phyloP scores from a whole-genome alignment of 1,284 basidiomycete genomes.

The Ceratobasidium sp. region DNA sequence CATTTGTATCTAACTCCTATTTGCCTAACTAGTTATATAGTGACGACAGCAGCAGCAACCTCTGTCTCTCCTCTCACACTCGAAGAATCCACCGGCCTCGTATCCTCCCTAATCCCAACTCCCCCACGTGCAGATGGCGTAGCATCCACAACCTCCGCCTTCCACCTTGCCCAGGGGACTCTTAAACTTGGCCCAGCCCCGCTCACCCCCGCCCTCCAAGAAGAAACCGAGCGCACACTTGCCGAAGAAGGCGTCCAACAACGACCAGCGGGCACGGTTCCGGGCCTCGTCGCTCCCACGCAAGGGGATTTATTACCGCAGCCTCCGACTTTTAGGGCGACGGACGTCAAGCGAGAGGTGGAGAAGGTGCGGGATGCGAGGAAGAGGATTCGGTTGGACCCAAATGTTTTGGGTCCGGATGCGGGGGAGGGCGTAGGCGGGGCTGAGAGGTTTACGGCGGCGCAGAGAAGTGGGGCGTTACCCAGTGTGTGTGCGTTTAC shows the following conservation, averaged over 20 bases:
- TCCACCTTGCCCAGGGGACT: constrained; percentile 78
- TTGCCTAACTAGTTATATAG: constrained; percentile 60
- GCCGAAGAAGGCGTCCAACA: constrained; percentile 54
- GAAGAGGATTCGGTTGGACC: constrained; percentile 90
- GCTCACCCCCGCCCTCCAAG: constrained; percentile 80
- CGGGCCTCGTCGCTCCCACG: constrained; percentile 64
- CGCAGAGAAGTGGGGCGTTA: constrained; percentile 72
- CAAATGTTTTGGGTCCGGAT: constrained; percentile 64
- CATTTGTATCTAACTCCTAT: constrained; percentile 27
- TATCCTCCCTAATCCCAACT: constrained; percentile 78
- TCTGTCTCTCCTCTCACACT: constrained; percentile 73
- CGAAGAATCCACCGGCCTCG: constrained; percentile 86
- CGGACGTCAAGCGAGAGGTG: constrained; percentile 94
- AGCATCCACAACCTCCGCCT: constrained; percentile 71
- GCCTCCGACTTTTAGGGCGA: constrained; percentile 84
- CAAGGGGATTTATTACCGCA: constrained; percentile 82
- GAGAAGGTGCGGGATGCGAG: constrained; percentile 89
- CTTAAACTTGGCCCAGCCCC: constrained; percentile 88
- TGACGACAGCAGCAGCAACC: constrained; percentile 78
- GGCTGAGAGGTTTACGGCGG: constrained; percentile 65
- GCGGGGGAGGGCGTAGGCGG: constrained; percentile 43
- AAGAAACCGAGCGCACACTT: constrained; percentile 81
- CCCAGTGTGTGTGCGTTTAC: constrained; percentile 96
- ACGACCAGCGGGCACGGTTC: constrained; percentile 46
- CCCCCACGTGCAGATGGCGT: constrained; percentile 62